These are phyloP conservation scores for Aphanocladium album DNA, from an alignment of 2,329 filamentous ascomycete genomes.

Conservation along the genomic window DNA sequence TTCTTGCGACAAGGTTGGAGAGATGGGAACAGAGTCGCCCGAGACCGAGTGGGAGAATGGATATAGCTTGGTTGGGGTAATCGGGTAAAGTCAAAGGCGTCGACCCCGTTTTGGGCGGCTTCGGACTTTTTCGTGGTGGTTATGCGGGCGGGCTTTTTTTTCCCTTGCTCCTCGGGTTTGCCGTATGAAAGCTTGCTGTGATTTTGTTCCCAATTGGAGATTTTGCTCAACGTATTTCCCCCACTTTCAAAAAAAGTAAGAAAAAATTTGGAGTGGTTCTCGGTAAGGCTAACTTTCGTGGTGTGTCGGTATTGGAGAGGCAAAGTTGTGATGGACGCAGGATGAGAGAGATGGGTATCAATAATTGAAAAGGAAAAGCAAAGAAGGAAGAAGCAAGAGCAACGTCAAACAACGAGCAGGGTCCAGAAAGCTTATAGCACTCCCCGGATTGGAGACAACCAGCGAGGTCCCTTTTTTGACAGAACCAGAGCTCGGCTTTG, in stretches of 20 bases:
- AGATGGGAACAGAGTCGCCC: background rate
- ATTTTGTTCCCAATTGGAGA: background rate
- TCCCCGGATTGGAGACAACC: background rate
- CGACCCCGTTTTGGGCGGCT: conserved; percentile 4
- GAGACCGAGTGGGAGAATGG: background rate
- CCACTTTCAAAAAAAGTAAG: background rate
- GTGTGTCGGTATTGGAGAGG: background rate
- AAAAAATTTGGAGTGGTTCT: background rate
- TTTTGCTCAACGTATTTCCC: background rate
- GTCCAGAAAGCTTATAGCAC: background rate
- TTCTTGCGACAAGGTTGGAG: no score
- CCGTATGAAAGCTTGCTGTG: no score
- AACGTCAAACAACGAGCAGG: background rate
- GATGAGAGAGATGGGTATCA: background rate
- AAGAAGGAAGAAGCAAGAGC: background rate
- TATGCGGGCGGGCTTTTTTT: background rate
- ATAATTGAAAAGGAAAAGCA: background rate
- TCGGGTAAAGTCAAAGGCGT: background rate
- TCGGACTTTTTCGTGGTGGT: background rate
- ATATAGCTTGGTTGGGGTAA: background rate
- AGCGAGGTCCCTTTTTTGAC: background rate
- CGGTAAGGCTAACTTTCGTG: background rate
- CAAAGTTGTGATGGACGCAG: no score
- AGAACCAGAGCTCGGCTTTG: conserved; percentile 3
- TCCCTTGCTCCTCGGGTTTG: no score